A percentile compares a stretch with the other conserved stretches of the same genome.
Evolutionary conservation across 129 eudicot genomes (phyloP).

Genomic region (Glebionis coronaria): DNA sequence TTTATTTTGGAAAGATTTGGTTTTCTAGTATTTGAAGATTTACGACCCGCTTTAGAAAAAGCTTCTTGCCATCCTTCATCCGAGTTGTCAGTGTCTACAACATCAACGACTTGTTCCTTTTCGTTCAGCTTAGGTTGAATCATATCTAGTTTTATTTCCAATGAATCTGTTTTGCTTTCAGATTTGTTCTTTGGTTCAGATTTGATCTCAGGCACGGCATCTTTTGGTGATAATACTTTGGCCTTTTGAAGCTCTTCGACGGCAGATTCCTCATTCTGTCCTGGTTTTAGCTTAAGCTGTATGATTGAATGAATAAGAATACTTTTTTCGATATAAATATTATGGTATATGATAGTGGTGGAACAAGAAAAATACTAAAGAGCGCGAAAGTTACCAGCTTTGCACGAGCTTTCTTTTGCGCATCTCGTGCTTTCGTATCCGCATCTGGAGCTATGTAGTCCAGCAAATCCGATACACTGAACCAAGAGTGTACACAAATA

Average conservation of each 20-base stretch:
- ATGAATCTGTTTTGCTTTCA: constrained; percentile 34
- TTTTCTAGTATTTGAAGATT: constrained; percentile 57
- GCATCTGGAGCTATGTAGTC: constrained; percentile 94
- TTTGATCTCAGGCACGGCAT: constrained; percentile 40
- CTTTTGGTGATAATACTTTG: constrained; percentile 38
- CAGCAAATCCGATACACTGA: constrained; percentile 90
- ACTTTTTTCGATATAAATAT: neutral
- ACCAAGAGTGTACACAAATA: constrained; percentile 14
- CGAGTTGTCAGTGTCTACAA: constrained; percentile 45
- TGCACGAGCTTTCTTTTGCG: constrained; percentile 95
- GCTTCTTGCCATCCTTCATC: constrained; percentile 99
- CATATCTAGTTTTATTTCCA: constrained; percentile 28
- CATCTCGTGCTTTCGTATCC: constrained; percentile 84
- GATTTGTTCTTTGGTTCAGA: constrained; percentile 40
- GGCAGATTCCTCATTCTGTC: constrained; percentile 44
- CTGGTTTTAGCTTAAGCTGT: constrained; percentile 66
- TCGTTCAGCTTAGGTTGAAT: constrained; percentile 28
- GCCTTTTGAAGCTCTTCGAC: constrained; percentile 47
- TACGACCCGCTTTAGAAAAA: constrained; percentile 68
- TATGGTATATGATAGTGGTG: neutral
- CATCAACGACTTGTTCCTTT: constrained; percentile 31
- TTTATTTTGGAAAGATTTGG: constrained; percentile 78
- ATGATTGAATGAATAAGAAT: constrained; percentile 8
- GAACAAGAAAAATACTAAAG: constrained; percentile 8
- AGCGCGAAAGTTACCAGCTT: constrained; percentile 44